phyloP scores from a whole-genome alignment of 495 filamentous ascomycete species.

The Xylaria grammica region DNA sequence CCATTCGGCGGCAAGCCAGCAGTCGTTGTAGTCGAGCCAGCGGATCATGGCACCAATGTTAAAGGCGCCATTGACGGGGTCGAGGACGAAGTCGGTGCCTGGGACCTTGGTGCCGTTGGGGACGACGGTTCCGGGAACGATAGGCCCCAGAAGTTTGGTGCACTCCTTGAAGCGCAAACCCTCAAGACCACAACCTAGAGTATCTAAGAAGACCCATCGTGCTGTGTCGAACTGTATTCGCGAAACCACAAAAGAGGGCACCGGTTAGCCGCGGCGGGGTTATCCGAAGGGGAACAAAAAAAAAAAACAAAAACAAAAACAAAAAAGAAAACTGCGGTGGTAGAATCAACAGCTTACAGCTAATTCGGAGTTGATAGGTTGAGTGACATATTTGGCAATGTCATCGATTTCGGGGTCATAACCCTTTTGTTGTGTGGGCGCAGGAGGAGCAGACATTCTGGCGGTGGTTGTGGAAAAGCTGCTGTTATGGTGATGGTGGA shows the following conservation, averaged over 20 bases:
- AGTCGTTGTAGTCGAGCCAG: slow-evolving; percentile 99
- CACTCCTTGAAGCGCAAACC: slow-evolving; percentile 96
- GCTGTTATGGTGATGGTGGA: slow-evolving; percentile 28
- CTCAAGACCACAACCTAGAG: slow-evolving; percentile 94
- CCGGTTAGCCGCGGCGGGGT: slow-evolving; percentile 29
- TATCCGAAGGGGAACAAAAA: background rate
- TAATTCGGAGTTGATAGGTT: slow-evolving; percentile 86
- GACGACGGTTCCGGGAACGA: slow-evolving; percentile 88
- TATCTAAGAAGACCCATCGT: slow-evolving; percentile 89
- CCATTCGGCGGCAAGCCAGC: slow-evolving; percentile 99
- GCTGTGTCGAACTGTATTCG: slow-evolving; percentile 85
- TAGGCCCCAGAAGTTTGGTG: slow-evolving; percentile 90
- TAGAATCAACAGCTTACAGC: slow-evolving; percentile 66
- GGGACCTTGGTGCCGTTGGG: slow-evolving; percentile 92
- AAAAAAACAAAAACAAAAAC: slow-evolving; percentile 9
- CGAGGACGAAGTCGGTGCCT: slow-evolving; percentile 91
- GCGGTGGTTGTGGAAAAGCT: slow-evolving; percentile 64
- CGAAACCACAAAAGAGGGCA: slow-evolving; percentile 25
- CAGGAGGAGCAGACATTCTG: slow-evolving; percentile 56
- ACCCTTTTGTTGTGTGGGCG: slow-evolving; percentile 57
- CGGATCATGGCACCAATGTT: slow-evolving; percentile 98
- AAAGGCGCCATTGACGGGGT: slow-evolving; percentile 95
- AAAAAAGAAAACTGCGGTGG: slow-evolving; percentile 1
- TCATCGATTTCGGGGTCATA: slow-evolving; percentile 93
- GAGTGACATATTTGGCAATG: slow-evolving; percentile 91